Evolutionary conservation across 2,329 filamentous ascomycete species (phyloP), one percentile per base, ranked within the genome.

Genomic region (Pseudopithomyces maydicus): DNA sequence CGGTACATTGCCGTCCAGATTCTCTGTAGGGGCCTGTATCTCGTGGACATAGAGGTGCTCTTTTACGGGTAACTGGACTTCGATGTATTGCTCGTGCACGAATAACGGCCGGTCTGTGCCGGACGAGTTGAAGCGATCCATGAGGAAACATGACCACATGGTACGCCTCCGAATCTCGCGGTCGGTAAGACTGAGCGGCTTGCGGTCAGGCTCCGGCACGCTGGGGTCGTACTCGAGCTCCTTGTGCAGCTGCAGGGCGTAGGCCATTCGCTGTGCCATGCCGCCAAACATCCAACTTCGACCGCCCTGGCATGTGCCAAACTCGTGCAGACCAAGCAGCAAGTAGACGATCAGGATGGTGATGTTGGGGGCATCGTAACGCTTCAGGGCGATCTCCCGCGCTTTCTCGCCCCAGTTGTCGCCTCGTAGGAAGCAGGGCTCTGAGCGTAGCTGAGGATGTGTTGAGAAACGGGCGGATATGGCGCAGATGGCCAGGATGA

Each of bases 91-190:
- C 74, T 97, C 92, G 63, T 91, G 89, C 53, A 97, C 89, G 65
- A 97, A 97, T 52, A 92, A 91, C 19, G 95, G 95, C 36, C 94
- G 85, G 68, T 97, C 93, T 2, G 92, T 96, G 1, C 95, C 94
- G 1, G 93, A 97, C 0, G 94, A 97, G 76, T 96, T 97, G 80
- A 97, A 97, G 0, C 94, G 88, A 73, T 99, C 95, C 93, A 98
- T 97, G 55, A 97, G 77, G 70, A 97, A 97, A 72, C 94, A 98
- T 12, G 93, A 91, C 95, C 95, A 99, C 94, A 99, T 98, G 2
- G 92, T 95, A 55, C 95, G 86, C 64, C 95, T 83, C 58, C 95
- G 85, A 52, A 98, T 97, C 74, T 99, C 95, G 26, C 92, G 89
- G 74, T 98, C 95, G 15, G 93, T 92, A 65, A 95, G 95, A 71